Conservation (phyloP, 1,284 basidiomycete species). For the Anthracocystis walkeri region DNA sequence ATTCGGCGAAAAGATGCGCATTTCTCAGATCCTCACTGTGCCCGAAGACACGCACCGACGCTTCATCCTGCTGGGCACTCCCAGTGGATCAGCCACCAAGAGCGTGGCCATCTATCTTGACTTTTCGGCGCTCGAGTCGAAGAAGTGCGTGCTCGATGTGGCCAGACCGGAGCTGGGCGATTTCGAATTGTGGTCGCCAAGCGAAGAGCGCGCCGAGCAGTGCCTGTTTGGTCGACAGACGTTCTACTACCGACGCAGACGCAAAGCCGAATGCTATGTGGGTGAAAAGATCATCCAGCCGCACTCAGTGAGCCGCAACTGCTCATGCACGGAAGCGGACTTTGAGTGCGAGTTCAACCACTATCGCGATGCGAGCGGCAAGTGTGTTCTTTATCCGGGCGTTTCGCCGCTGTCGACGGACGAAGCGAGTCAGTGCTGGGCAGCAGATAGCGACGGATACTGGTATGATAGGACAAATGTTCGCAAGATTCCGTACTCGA, state of each 20-base stretch:
- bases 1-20: conserved; percentile 83
- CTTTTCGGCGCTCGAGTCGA: conserved; percentile 77
- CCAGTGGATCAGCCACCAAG: conserved; percentile 72
- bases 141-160: conserved; percentile 60
- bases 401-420: conserved; percentile 43
- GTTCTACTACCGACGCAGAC: conserved; percentile 65
- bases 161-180: conserved; percentile 57
- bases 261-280: conserved; percentile 64
- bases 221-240: conserved; percentile 67
- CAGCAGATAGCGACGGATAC: conserved; percentile 55
- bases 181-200: conserved; percentile 68
- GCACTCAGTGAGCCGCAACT: conserved; percentile 52
- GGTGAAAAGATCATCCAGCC: conserved; percentile 61
- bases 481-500: conserved; percentile 64
- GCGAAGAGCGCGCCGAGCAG: conserved; percentile 61
- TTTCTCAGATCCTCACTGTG: conserved; percentile 85
- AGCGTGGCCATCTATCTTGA: conserved; percentile 87
- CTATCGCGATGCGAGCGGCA: conserved; percentile 54
- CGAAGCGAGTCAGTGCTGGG: conserved; percentile 56
- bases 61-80: conserved; percentile 85
- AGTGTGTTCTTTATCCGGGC: conserved; percentile 63
- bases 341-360: conserved; percentile 70
- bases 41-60: conserved; percentile 88
- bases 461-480: conserved; percentile 67
- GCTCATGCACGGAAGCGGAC: conserved; percentile 63